These are phyloP conservation scores for Mycena rebaudengoi DNA, from an alignment of 768 basidiomycete genomes.

Conservation along the genomic window DNA sequence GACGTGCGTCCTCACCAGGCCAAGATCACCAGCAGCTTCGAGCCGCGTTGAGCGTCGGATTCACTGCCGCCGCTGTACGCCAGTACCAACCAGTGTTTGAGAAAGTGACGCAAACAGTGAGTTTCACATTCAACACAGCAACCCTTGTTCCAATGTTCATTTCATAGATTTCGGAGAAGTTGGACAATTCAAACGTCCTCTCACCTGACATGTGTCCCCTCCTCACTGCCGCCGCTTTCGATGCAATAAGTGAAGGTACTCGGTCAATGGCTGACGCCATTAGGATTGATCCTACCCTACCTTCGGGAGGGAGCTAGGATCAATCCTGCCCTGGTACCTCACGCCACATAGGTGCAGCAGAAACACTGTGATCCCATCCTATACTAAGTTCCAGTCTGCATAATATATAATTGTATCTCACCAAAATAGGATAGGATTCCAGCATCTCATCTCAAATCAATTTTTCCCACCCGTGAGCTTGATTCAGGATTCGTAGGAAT, in stretches of 20 bases:
- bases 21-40: conserved; percentile 17
- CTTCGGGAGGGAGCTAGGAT: no score
- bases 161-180: conserved; percentile 18
- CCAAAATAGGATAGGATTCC: no score
- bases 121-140: conserved; percentile 9
- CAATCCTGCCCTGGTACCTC: no score
- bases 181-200: conserved; percentile 7
- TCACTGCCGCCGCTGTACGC: conserved; percentile 19
- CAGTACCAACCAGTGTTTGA: conserved; percentile 17
- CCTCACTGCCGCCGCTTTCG: conserved; percentile 13
- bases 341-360: no score
- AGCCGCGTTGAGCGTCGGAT: conserved; percentile 9
- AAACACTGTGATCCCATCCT: no score
- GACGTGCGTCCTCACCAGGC: conserved; percentile 18
- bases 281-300: no score
- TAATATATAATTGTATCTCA: no score
- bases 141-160: conserved; percentile 6
- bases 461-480: no score
- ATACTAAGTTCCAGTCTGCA: no score
- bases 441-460: no score
- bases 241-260: conserved; percentile 15
- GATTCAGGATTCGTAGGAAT: no score
- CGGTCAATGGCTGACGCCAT: no score
- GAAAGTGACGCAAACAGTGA: conserved; percentile 17
- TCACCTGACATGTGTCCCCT: conserved; percentile 14